phyloP scores from a whole-genome alignment of 768 basidiomycete genomes.

The Naematelia aurantialba region DNA sequence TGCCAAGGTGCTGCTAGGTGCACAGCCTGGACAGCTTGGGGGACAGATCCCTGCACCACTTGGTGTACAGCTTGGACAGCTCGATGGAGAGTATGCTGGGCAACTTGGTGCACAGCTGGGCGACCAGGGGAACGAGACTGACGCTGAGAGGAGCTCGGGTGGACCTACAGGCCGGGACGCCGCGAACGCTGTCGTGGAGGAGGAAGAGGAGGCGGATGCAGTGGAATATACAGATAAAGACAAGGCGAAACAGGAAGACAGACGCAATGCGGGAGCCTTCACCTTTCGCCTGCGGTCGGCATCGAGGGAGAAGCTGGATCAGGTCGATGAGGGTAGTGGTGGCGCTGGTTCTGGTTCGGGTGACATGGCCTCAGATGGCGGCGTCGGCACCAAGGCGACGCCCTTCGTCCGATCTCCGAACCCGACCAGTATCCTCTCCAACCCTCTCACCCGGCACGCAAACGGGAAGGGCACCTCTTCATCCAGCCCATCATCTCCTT shows the following conservation, averaged over 20 bases:
- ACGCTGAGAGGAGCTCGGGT: slow-evolving; percentile 8
- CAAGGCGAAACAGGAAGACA: slow-evolving; percentile 21
- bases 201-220: slow-evolving; percentile 22
- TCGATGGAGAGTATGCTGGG: too few relatives aligned
- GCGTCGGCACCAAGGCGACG: too few relatives aligned
- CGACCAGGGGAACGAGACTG: slow-evolving; percentile 10
- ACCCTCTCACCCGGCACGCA: too few relatives aligned
- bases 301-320: neutral
- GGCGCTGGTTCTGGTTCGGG: too few relatives aligned
- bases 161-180: slow-evolving; percentile 13
- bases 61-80: too few relatives aligned
- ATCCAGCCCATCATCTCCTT: neutral
- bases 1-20: neutral
- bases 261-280: slow-evolving; percentile 11
- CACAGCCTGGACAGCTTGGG: too few relatives aligned
- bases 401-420: slow-evolving; percentile 17
- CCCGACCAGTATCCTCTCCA: slow-evolving; percentile 35
- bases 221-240: slow-evolving; percentile 32
- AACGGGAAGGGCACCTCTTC: too few relatives aligned
- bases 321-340: slow-evolving; percentile 1
- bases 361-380: too few relatives aligned
- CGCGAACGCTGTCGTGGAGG: slow-evolving; percentile 12
- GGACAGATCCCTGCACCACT: too few relatives aligned
- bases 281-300: slow-evolving; percentile 29
- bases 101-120: too few relatives aligned